Evolutionary conservation across 441 rosid genomes (phyloP).

Genomic region (Eruca vesicaria): DNA sequence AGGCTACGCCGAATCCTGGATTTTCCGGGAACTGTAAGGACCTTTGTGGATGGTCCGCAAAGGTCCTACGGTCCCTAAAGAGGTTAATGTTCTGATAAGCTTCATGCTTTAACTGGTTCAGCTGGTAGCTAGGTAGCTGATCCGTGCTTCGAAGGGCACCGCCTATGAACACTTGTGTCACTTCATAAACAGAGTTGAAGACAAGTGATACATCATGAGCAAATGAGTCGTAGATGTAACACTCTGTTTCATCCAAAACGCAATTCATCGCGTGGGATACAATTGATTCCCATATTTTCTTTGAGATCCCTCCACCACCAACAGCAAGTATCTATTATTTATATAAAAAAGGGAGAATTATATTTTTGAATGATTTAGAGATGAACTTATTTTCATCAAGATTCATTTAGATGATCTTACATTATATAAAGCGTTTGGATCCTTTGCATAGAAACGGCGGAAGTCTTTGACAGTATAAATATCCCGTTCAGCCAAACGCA

Average conservation of each 20-base stretch:
- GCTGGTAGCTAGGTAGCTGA: constrained; percentile 41
- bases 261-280: constrained; percentile 57
- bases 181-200: constrained; percentile 52
- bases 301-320: constrained; percentile 35
- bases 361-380: not conserved
- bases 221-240: constrained; percentile 39
- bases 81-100: constrained; percentile 44
- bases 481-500: constrained; percentile 29
- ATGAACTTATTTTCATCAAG: not conserved
- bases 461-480: constrained; percentile 54
- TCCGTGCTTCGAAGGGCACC: constrained; percentile 32
- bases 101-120: constrained; percentile 44
- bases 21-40: constrained; percentile 17
- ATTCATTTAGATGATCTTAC: constrained; percentile 42
- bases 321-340: not conserved
- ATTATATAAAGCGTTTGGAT: constrained; percentile 39
- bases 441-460: constrained; percentile 33
- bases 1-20: constrained; percentile 14
- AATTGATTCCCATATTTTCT: constrained; percentile 55
- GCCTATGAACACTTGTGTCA: constrained; percentile 44
- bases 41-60: constrained; percentile 30
- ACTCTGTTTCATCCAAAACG: constrained; percentile 45
- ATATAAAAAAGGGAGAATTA: not conserved
- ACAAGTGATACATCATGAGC: constrained; percentile 40
- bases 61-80: constrained; percentile 10